A percentile compares a stretch with the other conserved stretches of the same genome.
Evolutionary conservation across 108 stramenopile genomes (phyloP).

Genomic region (Stephanodiscus triporus): DNA sequence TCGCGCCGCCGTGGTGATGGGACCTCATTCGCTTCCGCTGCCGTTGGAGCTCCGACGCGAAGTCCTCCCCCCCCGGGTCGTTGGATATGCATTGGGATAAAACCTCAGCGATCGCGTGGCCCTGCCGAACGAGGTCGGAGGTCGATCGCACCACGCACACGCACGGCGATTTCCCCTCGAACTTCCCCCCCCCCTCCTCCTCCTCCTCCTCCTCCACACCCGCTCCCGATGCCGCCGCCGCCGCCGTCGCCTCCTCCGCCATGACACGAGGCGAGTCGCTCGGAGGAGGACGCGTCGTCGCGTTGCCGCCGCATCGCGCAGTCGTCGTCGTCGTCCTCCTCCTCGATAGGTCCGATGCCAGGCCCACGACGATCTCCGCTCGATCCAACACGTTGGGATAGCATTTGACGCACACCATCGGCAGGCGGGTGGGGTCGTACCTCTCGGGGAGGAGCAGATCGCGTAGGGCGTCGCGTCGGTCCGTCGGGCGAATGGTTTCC

Average conservation of each 20-base stretch:
- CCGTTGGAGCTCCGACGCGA: constrained; percentile 22
- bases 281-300: no score
- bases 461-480: neutral
- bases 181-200: neutral
- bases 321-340: neutral
- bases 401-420: constrained; percentile 38
- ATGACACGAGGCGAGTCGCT: neutral
- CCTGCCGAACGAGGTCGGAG: constrained; percentile 36
- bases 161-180: constrained; percentile 15
- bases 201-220: neutral
- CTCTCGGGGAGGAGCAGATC: constrained; percentile 10
- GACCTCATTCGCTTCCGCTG: constrained; percentile 38
- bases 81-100: constrained; percentile 46
- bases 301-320: neutral
- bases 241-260: neutral
- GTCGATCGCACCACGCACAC: constrained; percentile 30
- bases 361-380: constrained; percentile 14
- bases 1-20: constrained; percentile 22
- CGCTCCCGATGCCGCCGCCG: neutral
- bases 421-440: constrained; percentile 37
- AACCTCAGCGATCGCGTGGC: constrained; percentile 34
- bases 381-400: constrained; percentile 44
- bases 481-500: neutral
- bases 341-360: constrained; percentile 25
- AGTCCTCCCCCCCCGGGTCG: constrained; percentile 30